Evolutionary conservation across 2,329 filamentous ascomycete genomes (phyloP), one percentile per base, ranked within the genome.

Genomic region (Epicoccum nigrum): DNA sequence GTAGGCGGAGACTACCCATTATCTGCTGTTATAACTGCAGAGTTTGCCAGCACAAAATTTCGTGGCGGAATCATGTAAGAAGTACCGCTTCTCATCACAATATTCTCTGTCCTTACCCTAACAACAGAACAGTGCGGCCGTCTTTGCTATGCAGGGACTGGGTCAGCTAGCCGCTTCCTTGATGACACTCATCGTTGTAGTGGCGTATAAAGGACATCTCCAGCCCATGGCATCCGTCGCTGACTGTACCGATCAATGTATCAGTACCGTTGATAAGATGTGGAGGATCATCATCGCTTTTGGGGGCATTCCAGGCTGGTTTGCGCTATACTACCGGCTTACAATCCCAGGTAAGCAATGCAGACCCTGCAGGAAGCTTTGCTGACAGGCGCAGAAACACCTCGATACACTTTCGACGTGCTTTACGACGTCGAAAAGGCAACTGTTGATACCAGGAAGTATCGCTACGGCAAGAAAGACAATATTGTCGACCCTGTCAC

Each of bases 31-130:
- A 94, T 94, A 64, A 93, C 90, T 5, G 91, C 90, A 4, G 90
- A 94, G 78, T 94, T 94, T 65, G 89, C 90, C 9, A 92, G 88
- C 4, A 93, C 89, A 45, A 91, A 88, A 74, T 92, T 89, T 86
- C 80, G 90, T 73, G 90, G 89, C 60, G 89, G 89, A 58, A 94
- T 94, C 87, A 92, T 95, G 86, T n/a, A n/a, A n/a, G n/a, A n/a
- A n/a, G n/a, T n/a, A n/a, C n/a, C n/a, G n/a, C n/a, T n/a, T n/a
- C n/a, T n/a, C n/a, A n/a, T n/a, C n/a, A n/a, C n/a, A n/a, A n/a
- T n/a, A n/a, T n/a, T n/a, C n/a, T n/a, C n/a, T n/a, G n/a, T n/a
- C n/a, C n/a, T n/a, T n/a, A n/a, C n/a, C n/a, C n/a, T n/a, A n/a
- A n/a, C n/a, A n/a, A n/a, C n/a, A n/a, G n/a, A n/a, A n/a, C n/a